A percentile compares a stretch with the other conserved stretches of the same genome.
Evolutionary conservation across 495 filamentous ascomycete species (phyloP).

Genomic region (Penicillium cinerascens): DNA sequence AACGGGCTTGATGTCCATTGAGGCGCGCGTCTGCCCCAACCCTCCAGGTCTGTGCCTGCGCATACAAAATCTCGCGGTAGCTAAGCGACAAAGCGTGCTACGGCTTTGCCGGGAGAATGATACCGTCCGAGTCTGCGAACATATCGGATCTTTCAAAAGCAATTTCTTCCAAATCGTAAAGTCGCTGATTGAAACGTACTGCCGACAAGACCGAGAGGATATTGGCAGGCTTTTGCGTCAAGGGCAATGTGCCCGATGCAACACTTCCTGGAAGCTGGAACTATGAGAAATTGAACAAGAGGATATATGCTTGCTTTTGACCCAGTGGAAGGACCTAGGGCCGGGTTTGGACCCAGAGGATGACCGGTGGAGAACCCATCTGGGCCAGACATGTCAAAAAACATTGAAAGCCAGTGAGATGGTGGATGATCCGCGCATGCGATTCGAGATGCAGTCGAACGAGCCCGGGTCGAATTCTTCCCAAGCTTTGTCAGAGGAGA

Average conservation of each 20-base stretch:
- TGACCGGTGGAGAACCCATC: not conserved
- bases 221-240: not conserved
- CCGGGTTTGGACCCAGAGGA: not conserved
- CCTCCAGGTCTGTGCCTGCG: constrained; percentile 2
- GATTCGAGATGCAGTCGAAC: not conserved
- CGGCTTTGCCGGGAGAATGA: not conserved
- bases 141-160: not conserved
- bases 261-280: constrained; percentile 13
- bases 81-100: not conserved
- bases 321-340: constrained; percentile 8
- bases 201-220: not conserved
- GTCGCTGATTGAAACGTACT: not conserved
- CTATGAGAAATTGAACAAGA: constrained; percentile 2
- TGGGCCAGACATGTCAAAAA: not conserved
- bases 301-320: constrained; percentile 7
- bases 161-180: not conserved
- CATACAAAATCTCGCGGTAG: constrained; percentile 3
- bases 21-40: constrained; percentile 1
- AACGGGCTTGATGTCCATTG: not conserved
- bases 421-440: not conserved
- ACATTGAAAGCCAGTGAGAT: not conserved
- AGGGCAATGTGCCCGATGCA: constrained; percentile 11
- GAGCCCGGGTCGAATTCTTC: not conserved
- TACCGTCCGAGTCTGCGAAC: not conserved
- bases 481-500: not conserved